A percentile compares a stretch with the other conserved stretches of the same genome.
These are phyloP conservation scores for Baudoinia panamericana DNA, from an alignment of 495 filamentous ascomycete species.

Conservation along the genomic window DNA sequence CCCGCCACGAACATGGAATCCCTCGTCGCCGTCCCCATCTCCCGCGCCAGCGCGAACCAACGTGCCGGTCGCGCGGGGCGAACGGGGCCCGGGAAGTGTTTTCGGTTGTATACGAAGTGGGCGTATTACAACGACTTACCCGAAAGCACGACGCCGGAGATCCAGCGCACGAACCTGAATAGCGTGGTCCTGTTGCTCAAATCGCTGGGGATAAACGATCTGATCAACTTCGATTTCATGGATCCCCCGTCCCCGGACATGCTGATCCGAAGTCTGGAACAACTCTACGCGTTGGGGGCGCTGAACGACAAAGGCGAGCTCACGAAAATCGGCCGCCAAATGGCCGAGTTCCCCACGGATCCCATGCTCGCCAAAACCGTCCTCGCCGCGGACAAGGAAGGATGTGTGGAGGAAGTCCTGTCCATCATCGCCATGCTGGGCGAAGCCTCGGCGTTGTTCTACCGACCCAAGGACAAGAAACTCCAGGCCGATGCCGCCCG, in stretches of 20 bases:
- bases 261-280: conserved; percentile 78
- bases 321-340: conserved; percentile 84
- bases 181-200: conserved; percentile 76
- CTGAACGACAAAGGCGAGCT: conserved; percentile 82
- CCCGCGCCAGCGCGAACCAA: conserved; percentile 88
- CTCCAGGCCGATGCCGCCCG: conserved; percentile 87
- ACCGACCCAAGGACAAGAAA: conserved; percentile 94
- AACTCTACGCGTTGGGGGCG: conserved; percentile 82
- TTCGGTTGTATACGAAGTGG: conserved; percentile 89
- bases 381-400: conserved; percentile 75
- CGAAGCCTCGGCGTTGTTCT: conserved; percentile 81
- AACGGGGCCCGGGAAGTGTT: conserved; percentile 87
- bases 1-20: conserved; percentile 85
- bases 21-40: conserved; percentile 81
- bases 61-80: conserved; percentile 84
- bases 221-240: conserved; percentile 94
- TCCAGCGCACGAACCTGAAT: conserved; percentile 81
- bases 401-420: conserved; percentile 90
- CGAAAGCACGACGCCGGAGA: conserved; percentile 86
- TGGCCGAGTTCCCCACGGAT: conserved; percentile 94
- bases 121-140: conserved; percentile 91
- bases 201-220: conserved; percentile 82
- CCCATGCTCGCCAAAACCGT: conserved; percentile 87
- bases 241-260: conserved; percentile 86
- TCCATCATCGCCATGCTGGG: conserved; percentile 88